Percentiles rank a stretch among this genome's conserved stretches.
These are phyloP conservation scores for Ogataea neopini DNA, from an alignment of 805 yeast genomes.

Conservation along the genomic window DNA sequence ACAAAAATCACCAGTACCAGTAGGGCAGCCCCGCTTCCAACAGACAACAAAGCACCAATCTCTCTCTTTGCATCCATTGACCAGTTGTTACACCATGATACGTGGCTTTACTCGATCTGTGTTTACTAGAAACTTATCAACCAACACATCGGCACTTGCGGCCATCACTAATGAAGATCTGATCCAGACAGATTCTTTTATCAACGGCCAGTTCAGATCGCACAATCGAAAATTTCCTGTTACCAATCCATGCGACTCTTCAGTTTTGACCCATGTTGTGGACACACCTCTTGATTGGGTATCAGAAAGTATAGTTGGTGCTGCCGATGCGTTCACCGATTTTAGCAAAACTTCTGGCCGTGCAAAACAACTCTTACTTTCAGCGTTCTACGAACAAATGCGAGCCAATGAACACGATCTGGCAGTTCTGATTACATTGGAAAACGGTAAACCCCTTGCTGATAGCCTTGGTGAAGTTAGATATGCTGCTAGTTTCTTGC, in stretches of 20 bases:
- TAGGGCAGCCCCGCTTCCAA: no score
- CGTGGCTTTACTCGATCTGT: neutral
- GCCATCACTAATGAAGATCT: constrained; percentile 46
- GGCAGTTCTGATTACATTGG: constrained; percentile 64
- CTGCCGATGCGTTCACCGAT: constrained; percentile 49
- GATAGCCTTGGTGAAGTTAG: constrained; percentile 72
- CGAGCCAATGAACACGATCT: constrained; percentile 59
- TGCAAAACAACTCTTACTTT: constrained; percentile 53
- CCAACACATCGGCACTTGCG: constrained; percentile 1
- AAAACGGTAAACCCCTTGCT: constrained; percentile 72
- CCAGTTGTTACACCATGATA: neutral
- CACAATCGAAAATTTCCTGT: constrained; percentile 29
- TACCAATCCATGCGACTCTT: constrained; percentile 66
- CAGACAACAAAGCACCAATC: no score
- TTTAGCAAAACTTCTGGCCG: constrained; percentile 55
- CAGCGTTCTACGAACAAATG: constrained; percentile 53
- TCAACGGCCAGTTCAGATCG: constrained; percentile 64
- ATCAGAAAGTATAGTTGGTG: constrained; percentile 52
- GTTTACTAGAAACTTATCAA: neutral
- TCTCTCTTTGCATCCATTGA: no score
- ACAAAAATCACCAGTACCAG: no score
- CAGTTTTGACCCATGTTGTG: constrained; percentile 54
- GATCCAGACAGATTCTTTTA: constrained; percentile 56
- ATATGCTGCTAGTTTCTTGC: constrained; percentile 74
- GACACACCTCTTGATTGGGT: constrained; percentile 49